Base-by-base conservation (phyloP, 2,329 filamentous ascomycete genomes). In the Domatiomyces catenatus region DNA sequence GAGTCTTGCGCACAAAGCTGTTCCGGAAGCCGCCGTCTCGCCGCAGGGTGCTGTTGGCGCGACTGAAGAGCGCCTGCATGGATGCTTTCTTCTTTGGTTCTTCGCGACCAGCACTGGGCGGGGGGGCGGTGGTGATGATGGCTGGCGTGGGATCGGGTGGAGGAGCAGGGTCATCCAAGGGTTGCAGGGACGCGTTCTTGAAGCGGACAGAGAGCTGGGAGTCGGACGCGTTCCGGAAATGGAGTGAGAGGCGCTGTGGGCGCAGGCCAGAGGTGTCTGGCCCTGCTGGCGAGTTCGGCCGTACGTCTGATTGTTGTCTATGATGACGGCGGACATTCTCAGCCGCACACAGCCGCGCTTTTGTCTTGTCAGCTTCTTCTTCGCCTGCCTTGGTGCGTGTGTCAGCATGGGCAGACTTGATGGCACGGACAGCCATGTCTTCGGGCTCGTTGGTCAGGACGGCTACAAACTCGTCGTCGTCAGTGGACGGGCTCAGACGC, bases 61-160 rank as follows among this genome's bases (percentile, higher is more conserved):
- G 48, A 24, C 20, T 10, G 15, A 46, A n/a, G 44, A 58, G 56
- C 42, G 56, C 42, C 46, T 53, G 56, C 44, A 51, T 44, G 42
- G 52, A 53, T 3, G 52, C 44, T 61, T 61, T 49, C 66, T 66
- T 58, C 61, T 59, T 17, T 61, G 53, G 48, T 62, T 68, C 65
- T 36, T 72, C 71, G 18, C 79, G 63, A 48, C 84, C 77, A 58
- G 70, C 68, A 47, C 81, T 76, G 7, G 88, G 92, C 8, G 92
- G 89, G 15, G 92, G 89, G 15, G 89, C 86, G 8, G 90, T 96
- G 47, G 85, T 94, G 65, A 96, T 92, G 63, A 96, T 96, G 18
- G 74, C 74, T 15, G 80, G 80, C 42, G 77, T 67, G 70, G 50
- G 18, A 56, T 20, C 42, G 42, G 18, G 50, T 20, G 45, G 36